These are phyloP conservation scores for Sphagnum tenellum DNA, from an alignment of 225 moss, liverwort and hornwort species.

Conservation along the genomic window DNA sequence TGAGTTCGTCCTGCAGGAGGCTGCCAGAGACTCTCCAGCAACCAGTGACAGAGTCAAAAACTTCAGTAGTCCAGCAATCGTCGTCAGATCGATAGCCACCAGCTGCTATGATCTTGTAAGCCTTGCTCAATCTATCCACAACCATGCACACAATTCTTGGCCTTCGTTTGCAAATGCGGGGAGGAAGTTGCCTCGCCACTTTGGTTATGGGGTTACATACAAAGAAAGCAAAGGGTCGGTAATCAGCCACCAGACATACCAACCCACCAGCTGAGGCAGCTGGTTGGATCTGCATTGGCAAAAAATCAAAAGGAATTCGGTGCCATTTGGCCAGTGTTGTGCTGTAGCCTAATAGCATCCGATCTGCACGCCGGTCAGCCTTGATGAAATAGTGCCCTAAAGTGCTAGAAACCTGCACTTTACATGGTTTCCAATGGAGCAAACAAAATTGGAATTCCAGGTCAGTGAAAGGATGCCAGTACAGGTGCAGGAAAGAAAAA, in stretches of 20 bases:
- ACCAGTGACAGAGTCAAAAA: conserved; percentile 27
- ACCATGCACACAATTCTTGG: conserved; percentile 47
- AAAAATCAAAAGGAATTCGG: conserved; percentile 41
- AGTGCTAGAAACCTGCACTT: conserved; percentile 27
- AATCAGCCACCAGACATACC: conserved; percentile 49
- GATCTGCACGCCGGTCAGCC: conserved; percentile 34
- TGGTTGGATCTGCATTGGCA: conserved; percentile 53
- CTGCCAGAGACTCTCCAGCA: conserved; percentile 33
- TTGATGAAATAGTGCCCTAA: conserved; percentile 52
- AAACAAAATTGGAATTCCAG: no score
- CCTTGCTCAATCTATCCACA: conserved; percentile 26
- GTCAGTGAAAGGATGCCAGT: no score
- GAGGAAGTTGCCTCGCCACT: conserved; percentile 43
- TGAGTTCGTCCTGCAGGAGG: conserved; percentile 45
- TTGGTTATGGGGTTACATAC: conserved; percentile 60
- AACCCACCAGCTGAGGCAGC: conserved; percentile 42
- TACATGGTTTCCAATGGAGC: no score
- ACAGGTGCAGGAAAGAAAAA: no score
- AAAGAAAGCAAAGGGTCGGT: conserved; percentile 39
- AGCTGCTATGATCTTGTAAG: conserved; percentile 43
- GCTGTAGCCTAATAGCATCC: conserved; percentile 38
- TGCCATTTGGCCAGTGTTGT: conserved; percentile 28
- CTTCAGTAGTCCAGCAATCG: conserved; percentile 57
- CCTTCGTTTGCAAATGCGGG: conserved; percentile 41
- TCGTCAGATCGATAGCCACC: conserved; percentile 49